Evolutionary conservation across 352 stramenopile species (phyloP), one percentile per base, ranked within the genome.

Genomic region (Phytophthora agathidicida): DNA sequence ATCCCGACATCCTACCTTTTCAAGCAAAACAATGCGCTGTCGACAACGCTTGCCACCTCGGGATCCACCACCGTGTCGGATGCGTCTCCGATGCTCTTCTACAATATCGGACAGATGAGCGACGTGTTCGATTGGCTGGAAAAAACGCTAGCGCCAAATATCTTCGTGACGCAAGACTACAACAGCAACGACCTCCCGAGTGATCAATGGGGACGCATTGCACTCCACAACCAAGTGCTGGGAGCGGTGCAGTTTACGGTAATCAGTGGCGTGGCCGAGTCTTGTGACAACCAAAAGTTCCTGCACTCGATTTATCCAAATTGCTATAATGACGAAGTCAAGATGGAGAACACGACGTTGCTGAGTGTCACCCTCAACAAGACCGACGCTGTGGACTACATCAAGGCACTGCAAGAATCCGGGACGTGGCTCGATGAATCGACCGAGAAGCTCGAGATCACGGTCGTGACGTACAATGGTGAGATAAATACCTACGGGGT

Each of bases 151-250:
- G 67, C 80, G 3, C 75, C 67, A 3, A 49, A 31, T 1, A 51
- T 77, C 7, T 85, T 85, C 10, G 68, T 83, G 50, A 82, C 72
- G 2, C 57, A 71, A 24, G 67, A 78, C 37, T 67, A 79, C 33
- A 83, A 83, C 49, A 68, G 60, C 30, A 45, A 75, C 9, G n/a
- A 31, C 4, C 48, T 84, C 13, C 51, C 77, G 10, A 68, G 14
- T 47, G 58, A 66, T 16, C 48, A 19, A 27, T 66, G 58, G 58
- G 58, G 58, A 16, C 49, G 58, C 20, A 31, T 66, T 11, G 58
- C 58, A 9, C 31, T 24, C 33, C 61, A 61, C 27, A 66, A 66
- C 50, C 61, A 66, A 23, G 50, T 66, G 7, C 35, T 66, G 32
- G 58, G 58, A 2, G 58, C 58, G 2, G 58, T 66, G 32, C n/a